Evolutionary conservation across 106 monocot genomes (phyloP), one percentile per base, ranked within the genome.

Genomic region (Dendrobium nobile): DNA sequence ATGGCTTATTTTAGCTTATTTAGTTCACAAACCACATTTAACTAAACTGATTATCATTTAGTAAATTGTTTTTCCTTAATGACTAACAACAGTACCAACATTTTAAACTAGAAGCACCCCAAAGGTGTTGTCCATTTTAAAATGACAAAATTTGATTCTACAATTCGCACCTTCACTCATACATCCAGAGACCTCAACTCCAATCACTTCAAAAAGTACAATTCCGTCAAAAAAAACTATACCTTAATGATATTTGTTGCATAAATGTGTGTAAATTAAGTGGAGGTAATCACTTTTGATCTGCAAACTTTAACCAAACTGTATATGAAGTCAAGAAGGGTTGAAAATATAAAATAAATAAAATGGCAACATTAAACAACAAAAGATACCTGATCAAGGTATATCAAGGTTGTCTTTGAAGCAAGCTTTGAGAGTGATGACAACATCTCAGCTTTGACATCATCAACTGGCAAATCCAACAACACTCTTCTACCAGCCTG

Each of bases 351-450:
- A 74, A 5, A n/a, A 44, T 19, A 20, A 5, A 20, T 20, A 74
- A 41, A 74, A 42, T 74, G 43, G 4, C 20, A 5, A 8, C 7
- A n/a, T 20, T 20, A 44, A 18, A 19, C 1, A 74, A 42, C 4
- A 74, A 74, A n/a, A 59, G 33, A 74, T 81, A 99, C 98, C 95
- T 93, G 99, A 55, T 93, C 80, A 54, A 67, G 41, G 79, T 85
- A 68, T 37, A 99, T 79, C n/a, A 77, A 26, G 70, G 76, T 47
- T 37, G 92, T 95, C 56, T 81, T 84, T 54, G 78, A 79, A 82
- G 89, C 91, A 78, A 99, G 82, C 75, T 84, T 93, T 85, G 99
- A 88, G 20, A 99, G 89, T 43, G 95, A 91, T 15, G 64, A 79
- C 47, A 99, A 77, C 87, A 95, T 85, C 76, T 89, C 86, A 80